Conservation (phyloP, 371 early-diverging fungal genomes). For the Basidiobolus meristosporus region DNA sequence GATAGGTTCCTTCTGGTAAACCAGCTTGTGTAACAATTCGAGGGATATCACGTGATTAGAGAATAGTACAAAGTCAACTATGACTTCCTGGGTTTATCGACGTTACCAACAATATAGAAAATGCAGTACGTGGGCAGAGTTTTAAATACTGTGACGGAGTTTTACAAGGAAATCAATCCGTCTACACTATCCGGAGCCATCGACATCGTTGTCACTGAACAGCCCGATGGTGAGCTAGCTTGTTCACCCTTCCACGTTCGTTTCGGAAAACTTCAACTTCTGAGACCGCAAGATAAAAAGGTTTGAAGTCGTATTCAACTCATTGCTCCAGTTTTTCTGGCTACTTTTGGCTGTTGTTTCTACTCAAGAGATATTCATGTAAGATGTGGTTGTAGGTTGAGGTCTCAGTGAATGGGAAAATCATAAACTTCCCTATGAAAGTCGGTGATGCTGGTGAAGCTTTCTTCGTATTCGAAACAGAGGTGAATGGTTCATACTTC, state of each 20-base stretch:
- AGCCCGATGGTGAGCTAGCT: slow-evolving; percentile 50
- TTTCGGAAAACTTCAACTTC: slow-evolving; percentile 89
- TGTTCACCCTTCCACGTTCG: slow-evolving; percentile 98
- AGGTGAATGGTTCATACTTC: slow-evolving; percentile 2
- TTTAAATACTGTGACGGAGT: slow-evolving; percentile 65
- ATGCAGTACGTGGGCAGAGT: slow-evolving; percentile 44
- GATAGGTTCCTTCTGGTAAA: too few relatives aligned
- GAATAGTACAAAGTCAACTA: too few relatives aligned
- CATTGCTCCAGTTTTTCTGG: neutral
- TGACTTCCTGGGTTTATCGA: too few relatives aligned
- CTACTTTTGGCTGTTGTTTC: neutral
- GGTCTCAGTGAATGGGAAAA: slow-evolving; percentile 72
- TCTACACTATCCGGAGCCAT: slow-evolving; percentile 96
- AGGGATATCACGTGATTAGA: too few relatives aligned
- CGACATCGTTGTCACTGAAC: slow-evolving; percentile 91
- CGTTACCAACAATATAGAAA: neutral
- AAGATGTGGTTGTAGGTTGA: too few relatives aligned
- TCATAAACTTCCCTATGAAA: slow-evolving; percentile 74
- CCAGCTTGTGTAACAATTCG: too few relatives aligned
- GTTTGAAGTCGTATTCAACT: slow-evolving; percentile 1
- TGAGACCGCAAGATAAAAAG: slow-evolving; percentile 71
- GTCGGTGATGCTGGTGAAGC: slow-evolving; percentile 98
- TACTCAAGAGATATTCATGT: neutral
- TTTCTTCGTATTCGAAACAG: slow-evolving; percentile 68
- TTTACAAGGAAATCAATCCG: slow-evolving; percentile 96